Base-by-base conservation (phyloP, 495 filamentous ascomycete species). In the Wilcoxina mikolae region DNA sequence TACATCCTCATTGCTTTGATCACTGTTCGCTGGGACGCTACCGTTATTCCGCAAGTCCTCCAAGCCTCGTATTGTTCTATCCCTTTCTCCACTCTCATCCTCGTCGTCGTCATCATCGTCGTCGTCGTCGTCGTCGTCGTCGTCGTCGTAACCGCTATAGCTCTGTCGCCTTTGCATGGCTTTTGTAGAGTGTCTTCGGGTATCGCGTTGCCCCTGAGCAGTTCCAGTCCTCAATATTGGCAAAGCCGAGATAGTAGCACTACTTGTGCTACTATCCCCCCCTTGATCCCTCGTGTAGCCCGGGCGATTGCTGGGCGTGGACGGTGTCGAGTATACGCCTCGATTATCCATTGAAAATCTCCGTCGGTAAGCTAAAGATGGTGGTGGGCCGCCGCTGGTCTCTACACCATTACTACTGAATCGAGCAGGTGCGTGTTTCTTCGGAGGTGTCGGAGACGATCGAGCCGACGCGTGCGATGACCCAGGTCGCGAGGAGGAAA, bases 1-100 rank as follows among this genome's bases (percentile, higher is more conserved):
- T 22, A 83, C 64, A 67, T 83, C 80, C 48, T 53, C 55, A 24
- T 61, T 58, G 4, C n/a, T n/a, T 52, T 41, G 11, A 35, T 51
- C n/a, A 41, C 52, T 31, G 50, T 41, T 27, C 55, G 55, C 28
- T 56, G 53, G n/a, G n/a, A n/a, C 52, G 47, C 41, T n/a, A 48
- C 54, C 2, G 33, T 53, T 28, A 15, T 54, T 58, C 50, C 53
- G 58, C 24, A 66, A 53, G 33, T 66, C 62, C 48, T 66, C 63
- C 54, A 66, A 44, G 38, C 63, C 64, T 27, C 63, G 54, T 25
- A 64, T 62, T 49, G 68, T 68, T 61, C 63, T 65, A 62, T 60
- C 64, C 60, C 55, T 58, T 53, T 61, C 61, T 39, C 51, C 55
- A 51, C 53, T 53, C 58, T 66, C 64, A 52, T 58, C 59, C 33